Evolutionary conservation across 1,139 yeast species (phyloP), one percentile per base, ranked within the genome.

Genomic region (Yamadazyma triangularis): DNA sequence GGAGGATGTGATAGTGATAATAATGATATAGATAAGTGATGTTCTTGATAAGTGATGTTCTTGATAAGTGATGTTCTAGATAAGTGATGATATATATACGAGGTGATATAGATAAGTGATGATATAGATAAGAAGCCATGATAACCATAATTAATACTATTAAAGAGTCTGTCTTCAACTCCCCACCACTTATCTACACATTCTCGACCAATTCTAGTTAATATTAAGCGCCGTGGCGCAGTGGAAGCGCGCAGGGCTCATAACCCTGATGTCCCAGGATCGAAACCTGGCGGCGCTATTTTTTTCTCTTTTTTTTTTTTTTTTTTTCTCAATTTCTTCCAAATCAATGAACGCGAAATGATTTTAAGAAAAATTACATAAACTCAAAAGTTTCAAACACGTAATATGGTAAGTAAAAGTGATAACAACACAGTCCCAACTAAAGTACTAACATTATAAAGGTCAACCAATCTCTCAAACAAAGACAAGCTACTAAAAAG

Each of bases 161-260:
- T n/a, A n/a, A n/a, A n/a, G n/a, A n/a, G n/a, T n/a, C n/a, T n/a
- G n/a, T n/a, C n/a, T n/a, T n/a, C n/a, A n/a, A n/a, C n/a, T n/a
- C n/a, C n/a, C n/a, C n/a, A n/a, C n/a, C n/a, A n/a, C n/a, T n/a
- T n/a, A n/a, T n/a, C n/a, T n/a, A n/a, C n/a, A n/a, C n/a, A n/a
- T n/a, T n/a, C n/a, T n/a, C n/a, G n/a, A n/a, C n/a, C n/a, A n/a
- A n/a, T n/a, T n/a, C n/a, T n/a, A n/a, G n/a, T n/a, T n/a, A n/a
- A n/a, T n/a, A n/a, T 18, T 18, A 7, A 18, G 20, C 85, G 83
- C 78, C 77, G 87, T 84, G 91, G 91, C 94, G 94, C 94, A 85
- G 94, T 78, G 95, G 94, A 83, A 85, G 94, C 94, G 94, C 91
- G 94, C 93, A 82, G 94, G 91, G 93, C 93, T 83, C 91, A 86